Base-by-base conservation (phyloP, 768 basidiomycete genomes). In the Boletellus emodensis region DNA sequence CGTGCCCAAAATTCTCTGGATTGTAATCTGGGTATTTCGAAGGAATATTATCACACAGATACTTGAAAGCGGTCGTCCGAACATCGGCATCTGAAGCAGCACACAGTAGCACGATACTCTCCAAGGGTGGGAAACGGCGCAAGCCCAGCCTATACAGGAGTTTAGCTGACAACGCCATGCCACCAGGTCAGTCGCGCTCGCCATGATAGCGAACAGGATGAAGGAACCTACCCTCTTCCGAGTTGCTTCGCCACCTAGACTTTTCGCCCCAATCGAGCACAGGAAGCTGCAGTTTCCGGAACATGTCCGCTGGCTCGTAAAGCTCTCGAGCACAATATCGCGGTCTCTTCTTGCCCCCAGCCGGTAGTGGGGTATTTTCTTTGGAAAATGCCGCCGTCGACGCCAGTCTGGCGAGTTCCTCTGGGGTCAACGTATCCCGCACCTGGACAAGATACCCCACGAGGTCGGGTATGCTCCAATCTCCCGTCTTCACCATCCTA, bases 361-460 rank as follows among this genome's bases (percentile, higher is more conserved):
- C 56, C 37, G 47, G 30, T 3, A 5, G 59, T 17, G 56, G 53
- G 0, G 54, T 40, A 17, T 59, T 63, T 62, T 88, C 88, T 53
- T 72, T 77, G 1, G 80, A 80, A 61, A 97, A 94, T 2, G 90
- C 92, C 7, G 84, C 74, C 7, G 95, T 87, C 48, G 79, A 70
- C 18, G 71, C 66, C 12, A 88, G 67, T 40, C 77, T 71, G 1
- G 79, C 75, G 9, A 81, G 44, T 60, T 99, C 80, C 55, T 77
- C 70, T 51, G 77, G 34, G 57, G 79, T 58, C 70, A 91, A 57
- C 1, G 77, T 78, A 14, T 82, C 77, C 60, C 82, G 81, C 9
- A 96, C 88, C 3, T 86, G 84, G 34, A 90, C 87, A 11, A 99
- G 79, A 65, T 99, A 96, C 61, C 85, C 87, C 46, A 86, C 79